Evolutionary conservation across 2,329 filamentous ascomycete genomes (phyloP).

Genomic region (Pseudopithomyces maydicus): DNA sequence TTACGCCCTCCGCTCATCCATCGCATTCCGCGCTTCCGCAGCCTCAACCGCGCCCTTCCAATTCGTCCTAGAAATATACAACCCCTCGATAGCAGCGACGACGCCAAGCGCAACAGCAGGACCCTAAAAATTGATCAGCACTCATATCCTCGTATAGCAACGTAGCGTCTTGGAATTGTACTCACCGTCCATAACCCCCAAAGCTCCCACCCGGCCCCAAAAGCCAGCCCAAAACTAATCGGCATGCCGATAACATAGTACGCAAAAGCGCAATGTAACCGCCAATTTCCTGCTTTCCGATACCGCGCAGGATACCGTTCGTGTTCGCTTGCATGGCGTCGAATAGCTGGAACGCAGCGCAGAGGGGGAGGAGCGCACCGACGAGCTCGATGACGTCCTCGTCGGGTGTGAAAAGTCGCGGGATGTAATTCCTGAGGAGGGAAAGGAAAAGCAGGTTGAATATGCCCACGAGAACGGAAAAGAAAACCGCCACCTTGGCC

Average conservation of each 20-base stretch:
- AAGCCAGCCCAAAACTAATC: conserved; percentile 77
- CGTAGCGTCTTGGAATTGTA: neutral
- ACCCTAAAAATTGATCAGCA: conserved; percentile 36
- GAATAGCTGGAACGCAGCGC: conserved; percentile 87
- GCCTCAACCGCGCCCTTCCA: conserved; percentile 66
- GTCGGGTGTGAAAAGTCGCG: conserved; percentile 73
- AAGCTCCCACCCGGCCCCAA: conserved; percentile 77
- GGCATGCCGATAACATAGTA: conserved; percentile 90
- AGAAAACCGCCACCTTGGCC: conserved; percentile 74
- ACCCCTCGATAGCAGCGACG: conserved; percentile 60
- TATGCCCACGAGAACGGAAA: conserved; percentile 72
- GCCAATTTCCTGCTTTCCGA: conserved; percentile 87
- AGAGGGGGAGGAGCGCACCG: conserved; percentile 73
- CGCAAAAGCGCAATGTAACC: conserved; percentile 84
- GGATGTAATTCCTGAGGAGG: conserved; percentile 72
- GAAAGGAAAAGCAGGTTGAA: conserved; percentile 77
- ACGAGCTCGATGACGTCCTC: conserved; percentile 70
- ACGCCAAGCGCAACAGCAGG: conserved; percentile 68
- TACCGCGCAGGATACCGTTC: conserved; percentile 82
- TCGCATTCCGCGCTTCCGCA: conserved; percentile 60
- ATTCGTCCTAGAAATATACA: conserved; percentile 60
- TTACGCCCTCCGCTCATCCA: conserved; percentile 5
- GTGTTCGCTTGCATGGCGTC: conserved; percentile 80
- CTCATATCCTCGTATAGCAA: neutral
- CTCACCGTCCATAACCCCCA: conserved; percentile 73